Conservation (phyloP, 306 rosid genomes). For the Inga oerstediana region DNA sequence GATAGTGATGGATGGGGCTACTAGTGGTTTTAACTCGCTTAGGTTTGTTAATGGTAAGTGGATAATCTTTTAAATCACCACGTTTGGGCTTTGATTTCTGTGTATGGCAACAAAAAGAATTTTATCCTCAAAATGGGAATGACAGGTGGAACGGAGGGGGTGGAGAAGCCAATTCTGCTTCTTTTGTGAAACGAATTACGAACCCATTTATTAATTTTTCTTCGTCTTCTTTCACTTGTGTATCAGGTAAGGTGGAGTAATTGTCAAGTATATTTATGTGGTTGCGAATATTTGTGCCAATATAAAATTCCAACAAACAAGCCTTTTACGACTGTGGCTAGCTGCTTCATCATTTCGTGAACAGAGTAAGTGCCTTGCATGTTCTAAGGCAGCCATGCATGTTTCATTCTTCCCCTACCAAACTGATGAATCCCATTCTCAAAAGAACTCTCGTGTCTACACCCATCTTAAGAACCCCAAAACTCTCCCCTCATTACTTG, state of each 20-base stretch:
- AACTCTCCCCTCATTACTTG: conserved; percentile 9
- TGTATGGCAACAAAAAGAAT: conserved; percentile 42
- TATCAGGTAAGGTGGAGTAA: conserved; percentile 14
- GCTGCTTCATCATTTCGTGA: conserved; percentile 38
- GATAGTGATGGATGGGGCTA: conserved; percentile 30
- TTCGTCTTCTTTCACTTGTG: conserved; percentile 10
- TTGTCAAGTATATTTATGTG: conserved; percentile 34
- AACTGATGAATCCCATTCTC: conserved; percentile 54
- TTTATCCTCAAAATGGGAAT: conserved; percentile 48
- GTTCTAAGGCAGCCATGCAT: conserved; percentile 44
- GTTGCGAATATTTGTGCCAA: conserved; percentile 24
- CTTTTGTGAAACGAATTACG: conserved; percentile 31
- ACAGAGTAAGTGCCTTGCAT: conserved; percentile 45
- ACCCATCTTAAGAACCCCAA: conserved; percentile 30
- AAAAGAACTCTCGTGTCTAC: conserved; percentile 32
- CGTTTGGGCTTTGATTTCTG: conserved; percentile 34
- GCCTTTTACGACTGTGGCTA: conserved; percentile 14
- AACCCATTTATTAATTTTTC: neutral
- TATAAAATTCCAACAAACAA: conserved; percentile 2
- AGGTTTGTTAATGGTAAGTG: conserved; percentile 34
- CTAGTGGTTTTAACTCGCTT: conserved; percentile 38
- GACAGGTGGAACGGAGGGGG: conserved; percentile 59
- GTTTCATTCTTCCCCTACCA: conserved; percentile 50
- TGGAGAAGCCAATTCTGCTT: conserved; percentile 40
- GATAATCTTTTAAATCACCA: conserved; percentile 58